Evolutionary conservation across 139 green algal species (phyloP).

Genomic region (Volvox reticuliferus): DNA sequence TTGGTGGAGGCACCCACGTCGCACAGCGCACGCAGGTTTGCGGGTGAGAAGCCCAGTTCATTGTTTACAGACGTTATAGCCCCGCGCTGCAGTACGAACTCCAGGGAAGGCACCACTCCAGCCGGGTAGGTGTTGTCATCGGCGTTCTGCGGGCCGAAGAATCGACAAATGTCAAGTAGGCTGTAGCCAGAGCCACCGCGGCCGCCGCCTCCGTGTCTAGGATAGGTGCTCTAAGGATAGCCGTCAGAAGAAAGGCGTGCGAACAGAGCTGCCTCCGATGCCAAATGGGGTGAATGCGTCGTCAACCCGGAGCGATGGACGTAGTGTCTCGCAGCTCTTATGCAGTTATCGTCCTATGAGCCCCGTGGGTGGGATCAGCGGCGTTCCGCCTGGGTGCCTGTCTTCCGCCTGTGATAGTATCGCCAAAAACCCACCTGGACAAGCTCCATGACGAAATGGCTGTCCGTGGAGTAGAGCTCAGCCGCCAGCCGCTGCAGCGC

Average conservation of each 20-base stretch:
- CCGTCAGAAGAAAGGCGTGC: too few relatives aligned
- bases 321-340: too few relatives aligned
- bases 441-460: slow-evolving; percentile 76
- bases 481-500: slow-evolving; percentile 61
- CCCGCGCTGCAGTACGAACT: slow-evolving; percentile 46
- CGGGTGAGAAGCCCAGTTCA: slow-evolving; percentile 53
- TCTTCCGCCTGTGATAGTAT: background rate
- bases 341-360: too few relatives aligned
- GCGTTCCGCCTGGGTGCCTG: too few relatives aligned
- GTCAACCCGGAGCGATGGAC: too few relatives aligned
- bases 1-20: slow-evolving; percentile 65
- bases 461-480: slow-evolving; percentile 70
- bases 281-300: too few relatives aligned
- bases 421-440: slow-evolving; percentile 48
- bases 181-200: too few relatives aligned
- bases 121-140: slow-evolving; percentile 65
- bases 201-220: too few relatives aligned
- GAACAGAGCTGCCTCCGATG: too few relatives aligned
- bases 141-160: slow-evolving; percentile 46
- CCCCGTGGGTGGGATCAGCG: too few relatives aligned
- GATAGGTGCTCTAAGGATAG: too few relatives aligned
- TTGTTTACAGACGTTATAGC: slow-evolving; percentile 48
- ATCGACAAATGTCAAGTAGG: background rate
- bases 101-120: slow-evolving; percentile 43
- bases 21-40: slow-evolving; percentile 61